Base-by-base conservation (phyloP, 2,329 filamentous ascomycete genomes). In the Trichothecium roseum region DNA sequence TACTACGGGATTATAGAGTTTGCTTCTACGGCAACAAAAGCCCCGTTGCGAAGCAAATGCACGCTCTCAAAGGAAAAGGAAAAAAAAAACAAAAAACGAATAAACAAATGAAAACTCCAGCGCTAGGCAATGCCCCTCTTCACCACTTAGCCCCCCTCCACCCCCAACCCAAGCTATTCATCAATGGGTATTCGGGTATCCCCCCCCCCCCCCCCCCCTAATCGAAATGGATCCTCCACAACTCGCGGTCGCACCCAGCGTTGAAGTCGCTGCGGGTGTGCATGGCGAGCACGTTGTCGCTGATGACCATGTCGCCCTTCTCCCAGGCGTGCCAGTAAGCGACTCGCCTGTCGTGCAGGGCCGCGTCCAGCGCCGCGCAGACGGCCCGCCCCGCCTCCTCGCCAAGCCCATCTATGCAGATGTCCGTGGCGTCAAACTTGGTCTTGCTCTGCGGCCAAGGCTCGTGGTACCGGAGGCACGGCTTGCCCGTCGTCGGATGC, bases 391-490 rank as follows among this genome's bases (percentile, higher is more conserved):
- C 54, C n/a, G 61, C 56, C 0, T 48, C 17, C 5, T 44, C 36
- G 9, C 42, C 34, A 2, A 48, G 53, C 1, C 49, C 53, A 17
- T 69, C 66, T 16, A 71, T 63, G 0, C 44, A 51, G 1, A 69
- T 54, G 5, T 58, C 42, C 0, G 62, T 68, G 2, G 64, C 59
- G 7, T 67, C 63, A 30, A 72, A 74, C 12, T 53, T 54, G 0
- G 71, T 73, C 49, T 64, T 68, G n/a, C 53, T 57, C 30, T 63
- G 54, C 0, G 66, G 64, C 69, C 69, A 74, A 0, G 67, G 66
- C 42, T 74, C 66, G 39, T 74, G 69, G 45, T 67, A 76, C 16
- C 69, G 62, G 5, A 76, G 44, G 42, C 70, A 74, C 0, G 66
- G 62, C 10, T 56, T 51, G 0, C 54, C 57, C 0, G 64, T 70